Evolutionary conservation across 768 basidiomycete species (phyloP).

Genomic region (Gyrodon lividus): DNA sequence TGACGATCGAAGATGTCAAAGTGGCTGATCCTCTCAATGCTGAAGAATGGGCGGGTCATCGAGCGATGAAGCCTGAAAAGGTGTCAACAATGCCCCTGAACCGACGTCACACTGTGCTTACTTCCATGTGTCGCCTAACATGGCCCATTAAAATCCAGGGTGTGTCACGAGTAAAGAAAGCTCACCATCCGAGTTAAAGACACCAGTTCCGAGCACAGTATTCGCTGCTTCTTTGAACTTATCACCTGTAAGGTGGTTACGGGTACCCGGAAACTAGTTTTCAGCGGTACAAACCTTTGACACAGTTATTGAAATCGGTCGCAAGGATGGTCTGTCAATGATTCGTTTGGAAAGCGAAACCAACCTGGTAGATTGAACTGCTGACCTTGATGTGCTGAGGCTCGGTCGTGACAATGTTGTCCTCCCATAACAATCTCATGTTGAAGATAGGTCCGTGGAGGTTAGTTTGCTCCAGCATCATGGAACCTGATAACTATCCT

Average conservation of each 20-base stretch:
- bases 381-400: constrained; percentile 48
- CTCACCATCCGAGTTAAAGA: constrained; percentile 56
- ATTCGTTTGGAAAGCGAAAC: background rate
- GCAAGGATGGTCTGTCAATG: constrained; percentile 37
- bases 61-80: constrained; percentile 55
- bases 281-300: constrained; percentile 36
- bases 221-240: constrained; percentile 31
- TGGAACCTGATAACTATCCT: constrained; percentile 17
- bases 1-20: constrained; percentile 63
- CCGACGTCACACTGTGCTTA: constrained; percentile 24
- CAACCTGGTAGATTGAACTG: background rate
- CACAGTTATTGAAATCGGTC: constrained; percentile 42
- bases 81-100: background rate
- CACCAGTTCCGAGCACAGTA: constrained; percentile 47
- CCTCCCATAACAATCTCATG: constrained; percentile 47
- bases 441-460: constrained; percentile 36
- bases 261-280: background rate
- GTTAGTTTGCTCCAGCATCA: constrained; percentile 22
- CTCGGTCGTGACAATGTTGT: constrained; percentile 46
- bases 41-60: constrained; percentile 74
- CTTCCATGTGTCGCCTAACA: constrained; percentile 70
- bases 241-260: constrained; percentile 26
- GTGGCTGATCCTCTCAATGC: constrained; percentile 55
- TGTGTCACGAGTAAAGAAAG: background rate
- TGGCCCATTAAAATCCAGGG: constrained; percentile 2